Percentiles rank a stretch among this genome's conserved stretches.
phyloP scores from a whole-genome alignment of 371 early-diverging fungal species.

The Chytridiales sp. region DNA sequence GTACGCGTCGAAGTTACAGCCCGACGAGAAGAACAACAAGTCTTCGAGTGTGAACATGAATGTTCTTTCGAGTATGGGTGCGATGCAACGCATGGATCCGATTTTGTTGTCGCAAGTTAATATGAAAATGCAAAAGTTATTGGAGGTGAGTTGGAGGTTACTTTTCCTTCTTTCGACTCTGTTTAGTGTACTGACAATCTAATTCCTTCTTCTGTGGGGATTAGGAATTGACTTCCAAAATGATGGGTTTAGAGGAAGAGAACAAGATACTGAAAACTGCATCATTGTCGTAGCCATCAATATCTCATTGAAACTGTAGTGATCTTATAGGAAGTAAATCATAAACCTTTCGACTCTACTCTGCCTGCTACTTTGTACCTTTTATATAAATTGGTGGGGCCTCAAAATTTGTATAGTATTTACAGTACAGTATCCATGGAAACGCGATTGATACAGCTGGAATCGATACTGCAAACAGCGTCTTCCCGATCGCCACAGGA shows the following conservation, averaged over 20 bases:
- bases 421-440: too few species aligned
- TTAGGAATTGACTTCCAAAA: slow-evolving; percentile 45
- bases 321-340: too few species aligned
- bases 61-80: slow-evolving; percentile 38
- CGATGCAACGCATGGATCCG: slow-evolving; percentile 53
- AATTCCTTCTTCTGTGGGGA: too few species aligned
- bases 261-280: slow-evolving; percentile 24
- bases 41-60: slow-evolving; percentile 37
- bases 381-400: too few species aligned
- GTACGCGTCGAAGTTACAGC: slow-evolving; percentile 42
- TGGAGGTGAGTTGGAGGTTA: slow-evolving; percentile 39
- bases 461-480: too few species aligned
- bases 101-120: slow-evolving; percentile 46
- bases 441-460: too few species aligned
- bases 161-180: background rate
- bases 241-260: slow-evolving; percentile 45
- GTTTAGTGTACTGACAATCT: background rate
- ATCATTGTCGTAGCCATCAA: too few species aligned
- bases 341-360: too few species aligned
- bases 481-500: too few species aligned
- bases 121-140: slow-evolving; percentile 54
- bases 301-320: too few species aligned
- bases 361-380: too few species aligned
- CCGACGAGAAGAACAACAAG: slow-evolving; percentile 43
- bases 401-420: too few species aligned